Evolutionary conservation across 2,329 filamentous ascomycete species (phyloP), one percentile per base, ranked within the genome.

Genomic region (Colletotrichum sp.): DNA sequence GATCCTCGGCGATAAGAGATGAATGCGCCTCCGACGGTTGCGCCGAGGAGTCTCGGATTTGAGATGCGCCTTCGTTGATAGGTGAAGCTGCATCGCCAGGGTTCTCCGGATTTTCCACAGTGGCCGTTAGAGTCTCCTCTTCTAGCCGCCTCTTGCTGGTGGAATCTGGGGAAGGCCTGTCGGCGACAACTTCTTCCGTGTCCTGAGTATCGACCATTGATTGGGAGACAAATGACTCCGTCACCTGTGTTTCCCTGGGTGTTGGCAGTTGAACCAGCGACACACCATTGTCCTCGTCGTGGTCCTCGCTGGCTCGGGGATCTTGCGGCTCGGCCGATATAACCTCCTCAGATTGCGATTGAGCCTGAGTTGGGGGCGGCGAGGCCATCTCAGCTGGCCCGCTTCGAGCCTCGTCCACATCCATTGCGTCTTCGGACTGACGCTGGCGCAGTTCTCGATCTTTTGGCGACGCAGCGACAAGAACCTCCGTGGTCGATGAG

Each of bases 1-100:
- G 31, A 27, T 74, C 69, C 63, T 74, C 72, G 69, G 69, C 63
- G 69, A 74, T 74, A 72, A 74, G 69, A 72, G 72, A 64, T 12
- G 69, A 73, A 8, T 59, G 72, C 69, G 58, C 69, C 27, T 74
- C 72, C 24, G 72, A 74, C 36, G 72, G 72, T 55, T 72, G 69
- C 47, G 72, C 69, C 72, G 72, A 74, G 57, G 51, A 58, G 34
- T 64, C 72, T 71, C 71, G 68, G 71, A 66, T 66, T 66, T 71
- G 71, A 62, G 71, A 73, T 71, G 57, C 43, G 31, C 71, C 71
- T 11, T 71, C 62, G 55, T 66, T 66, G 43, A 61, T 71, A 57
- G 68, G 62, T 47, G 71, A 71, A 71, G 43, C 18, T 33, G 62
- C 31, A 21, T 71, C 43, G 24, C 18, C 61, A 55, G 69, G 55